Conservation (phyloP, 1,139 yeast genomes). For the Blastobotrys petasosporus region DNA sequence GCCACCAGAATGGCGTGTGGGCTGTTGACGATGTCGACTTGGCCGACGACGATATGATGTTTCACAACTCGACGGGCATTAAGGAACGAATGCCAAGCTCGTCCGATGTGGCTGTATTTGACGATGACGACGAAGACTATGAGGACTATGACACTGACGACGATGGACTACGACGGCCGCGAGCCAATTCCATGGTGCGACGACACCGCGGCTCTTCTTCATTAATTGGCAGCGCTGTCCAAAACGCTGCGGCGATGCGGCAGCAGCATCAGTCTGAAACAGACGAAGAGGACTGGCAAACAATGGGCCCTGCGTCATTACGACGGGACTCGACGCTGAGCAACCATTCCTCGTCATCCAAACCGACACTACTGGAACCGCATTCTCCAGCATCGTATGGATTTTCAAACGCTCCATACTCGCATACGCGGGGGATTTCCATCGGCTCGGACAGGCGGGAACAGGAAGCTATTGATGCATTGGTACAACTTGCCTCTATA, state of each 20-base stretch:
- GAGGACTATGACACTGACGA: constrained; percentile 24
- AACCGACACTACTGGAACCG: constrained; percentile 1
- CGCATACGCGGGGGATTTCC: constrained; percentile 7
- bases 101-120: constrained; percentile 17
- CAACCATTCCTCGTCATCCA: constrained; percentile 13
- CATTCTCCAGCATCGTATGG: constrained; percentile 14
- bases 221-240: too few species aligned
- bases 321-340: constrained; percentile 22
- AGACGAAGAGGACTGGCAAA: constrained; percentile 94
- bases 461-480: constrained; percentile 36
- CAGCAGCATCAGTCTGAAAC: constrained; percentile 44
- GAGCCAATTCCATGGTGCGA: constrained; percentile 33
- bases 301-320: constrained; percentile 63
- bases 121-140: constrained; percentile 31
- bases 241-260: constrained; percentile 5
- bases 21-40: constrained; percentile 46
- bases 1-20: constrained; percentile 26
- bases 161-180: constrained; percentile 7
- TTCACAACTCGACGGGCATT: constrained; percentile 23
- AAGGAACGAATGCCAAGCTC: neutral
- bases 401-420: constrained; percentile 10
- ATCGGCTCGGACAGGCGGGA: constrained; percentile 23
- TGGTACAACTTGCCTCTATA: constrained; percentile 32
- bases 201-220: constrained; percentile 9
- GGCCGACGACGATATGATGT: constrained; percentile 34